These are phyloP conservation scores for Urtica urens DNA, from an alignment of 306 rosid genomes.

Conservation along the genomic window DNA sequence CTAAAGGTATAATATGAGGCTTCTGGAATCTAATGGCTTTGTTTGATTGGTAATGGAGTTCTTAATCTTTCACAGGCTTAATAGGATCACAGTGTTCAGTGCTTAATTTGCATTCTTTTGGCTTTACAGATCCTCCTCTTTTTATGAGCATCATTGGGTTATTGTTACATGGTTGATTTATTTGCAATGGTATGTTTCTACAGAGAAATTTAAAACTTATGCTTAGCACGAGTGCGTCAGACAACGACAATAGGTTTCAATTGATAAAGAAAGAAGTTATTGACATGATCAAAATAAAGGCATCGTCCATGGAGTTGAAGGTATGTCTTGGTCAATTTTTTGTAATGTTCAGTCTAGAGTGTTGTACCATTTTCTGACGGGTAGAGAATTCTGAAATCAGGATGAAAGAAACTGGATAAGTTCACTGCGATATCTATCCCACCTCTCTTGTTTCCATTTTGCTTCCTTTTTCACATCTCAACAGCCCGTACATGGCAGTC, in stretches of 20 bases:
- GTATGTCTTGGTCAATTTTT: constrained; percentile 27
- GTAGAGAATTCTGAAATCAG: neutral
- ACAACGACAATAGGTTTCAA: constrained; percentile 75
- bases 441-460: too few relatives aligned
- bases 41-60: neutral
- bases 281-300: constrained; percentile 63
- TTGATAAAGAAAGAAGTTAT: constrained; percentile 78
- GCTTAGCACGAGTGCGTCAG: constrained; percentile 83
- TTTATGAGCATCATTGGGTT: too few relatives aligned
- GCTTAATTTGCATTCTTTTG: neutral
- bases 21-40: neutral
- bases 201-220: constrained; percentile 91
- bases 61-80: too few relatives aligned
- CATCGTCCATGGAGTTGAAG: constrained; percentile 52
- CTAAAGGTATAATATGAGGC: constrained; percentile 50
- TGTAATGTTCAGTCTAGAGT: neutral
- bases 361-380: neutral
- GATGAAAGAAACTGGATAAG: neutral
- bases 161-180: constrained; percentile 16
- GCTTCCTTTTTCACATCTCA: too few relatives aligned
- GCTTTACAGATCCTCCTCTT: too few relatives aligned
- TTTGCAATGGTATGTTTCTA: constrained; percentile 28
- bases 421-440: too few relatives aligned
- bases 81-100: neutral
- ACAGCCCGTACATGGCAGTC: too few relatives aligned